Percentiles rank a stretch among this genome's conserved stretches.
phyloP scores from a whole-genome alignment of 306 rosid genomes.

The Gastrolobium villosum region DNA sequence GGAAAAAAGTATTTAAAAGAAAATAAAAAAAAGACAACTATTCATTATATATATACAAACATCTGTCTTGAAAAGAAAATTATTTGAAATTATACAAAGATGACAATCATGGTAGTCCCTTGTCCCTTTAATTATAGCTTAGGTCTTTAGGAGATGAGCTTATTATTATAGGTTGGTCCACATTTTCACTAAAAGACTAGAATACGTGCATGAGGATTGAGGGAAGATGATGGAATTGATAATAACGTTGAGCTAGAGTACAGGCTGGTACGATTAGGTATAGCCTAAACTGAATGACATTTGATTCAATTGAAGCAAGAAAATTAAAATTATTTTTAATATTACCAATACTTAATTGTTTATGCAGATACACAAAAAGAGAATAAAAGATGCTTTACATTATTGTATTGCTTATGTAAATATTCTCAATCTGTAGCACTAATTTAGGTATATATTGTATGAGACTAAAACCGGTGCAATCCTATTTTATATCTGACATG shows the following conservation, averaged over 20 bases:
- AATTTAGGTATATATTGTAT: too few relatives aligned
- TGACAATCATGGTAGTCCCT: constrained; percentile 33
- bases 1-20: too few relatives aligned
- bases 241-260: background rate
- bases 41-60: background rate
- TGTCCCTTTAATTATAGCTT: constrained; percentile 32
- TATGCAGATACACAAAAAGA: too few relatives aligned
- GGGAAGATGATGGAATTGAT: background rate
- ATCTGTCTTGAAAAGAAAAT: background rate
- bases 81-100: constrained; percentile 27
- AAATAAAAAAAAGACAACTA: too few relatives aligned
- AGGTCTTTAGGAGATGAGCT: constrained; percentile 1
- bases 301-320: background rate
- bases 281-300: too few relatives aligned
- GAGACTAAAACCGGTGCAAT: too few relatives aligned
- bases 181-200: constrained; percentile 17
- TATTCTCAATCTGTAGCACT: too few relatives aligned
- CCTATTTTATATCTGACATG: too few relatives aligned
- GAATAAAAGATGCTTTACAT: too few relatives aligned
- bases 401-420: too few relatives aligned
- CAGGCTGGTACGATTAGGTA: background rate
- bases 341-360: too few relatives aligned
- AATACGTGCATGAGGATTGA: background rate
- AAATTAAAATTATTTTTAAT: background rate
- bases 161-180: constrained; percentile 31